Percentiles rank a stretch among this genome's conserved stretches.
Conservation (phyloP, 805 yeast genomes). For the Jamesozyma spencerorum region DNA sequence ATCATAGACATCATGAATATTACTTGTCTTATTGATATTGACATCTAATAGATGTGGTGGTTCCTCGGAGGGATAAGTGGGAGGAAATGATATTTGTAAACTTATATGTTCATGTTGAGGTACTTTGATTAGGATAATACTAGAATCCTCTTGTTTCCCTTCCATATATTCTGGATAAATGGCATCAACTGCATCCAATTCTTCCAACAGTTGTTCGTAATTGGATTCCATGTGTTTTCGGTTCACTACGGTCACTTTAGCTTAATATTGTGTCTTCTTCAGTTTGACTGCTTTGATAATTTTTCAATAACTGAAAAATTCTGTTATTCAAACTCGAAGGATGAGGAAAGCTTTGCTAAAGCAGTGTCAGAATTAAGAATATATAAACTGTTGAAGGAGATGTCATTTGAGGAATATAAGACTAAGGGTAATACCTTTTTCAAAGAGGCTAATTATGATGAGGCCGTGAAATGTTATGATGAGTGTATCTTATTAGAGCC, state of each 20-base stretch:
- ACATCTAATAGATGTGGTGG: conserved; percentile 60
- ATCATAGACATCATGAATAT: conserved; percentile 29
- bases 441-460: conserved; percentile 33
- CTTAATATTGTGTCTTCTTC: no score
- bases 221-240: conserved; percentile 8
- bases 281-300: no score
- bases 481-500: conserved; percentile 46
- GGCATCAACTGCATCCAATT: conserved; percentile 74
- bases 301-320: not conserved
- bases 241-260: no score
- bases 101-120: conserved; percentile 56
- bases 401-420: conserved; percentile 21
- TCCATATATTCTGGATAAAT: conserved; percentile 64
- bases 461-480: conserved; percentile 46
- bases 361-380: no score
- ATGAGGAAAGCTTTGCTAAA: no score
- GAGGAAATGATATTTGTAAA: conserved; percentile 66
- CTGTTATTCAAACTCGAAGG: no score
- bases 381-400: not conserved
- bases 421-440: conserved; percentile 47
- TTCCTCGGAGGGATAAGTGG: conserved; percentile 51
- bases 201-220: conserved; percentile 40
- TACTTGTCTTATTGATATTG: conserved; percentile 14
- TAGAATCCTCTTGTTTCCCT: conserved; percentile 26
- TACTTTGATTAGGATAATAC: conserved; percentile 37